Conservation (phyloP, 2,329 filamentous ascomycete genomes). For the Stachybotrys chlorohalonatus region DNA sequence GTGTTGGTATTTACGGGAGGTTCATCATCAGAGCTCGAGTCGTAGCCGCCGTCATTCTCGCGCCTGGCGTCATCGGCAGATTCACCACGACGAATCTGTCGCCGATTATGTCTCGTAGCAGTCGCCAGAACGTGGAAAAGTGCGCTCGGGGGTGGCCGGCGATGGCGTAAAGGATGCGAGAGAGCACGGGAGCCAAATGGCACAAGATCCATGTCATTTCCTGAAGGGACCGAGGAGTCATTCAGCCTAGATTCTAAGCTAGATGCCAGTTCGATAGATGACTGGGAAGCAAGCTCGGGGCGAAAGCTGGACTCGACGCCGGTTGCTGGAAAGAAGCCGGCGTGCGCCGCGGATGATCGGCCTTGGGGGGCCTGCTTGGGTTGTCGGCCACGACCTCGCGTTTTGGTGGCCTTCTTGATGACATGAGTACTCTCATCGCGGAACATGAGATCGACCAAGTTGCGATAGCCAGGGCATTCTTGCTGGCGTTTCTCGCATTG, state of each 20-base stretch:
- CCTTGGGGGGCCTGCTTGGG: conserved; percentile 9
- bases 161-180: not conserved
- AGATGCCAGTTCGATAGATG: not conserved
- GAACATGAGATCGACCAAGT: conserved; percentile 48
- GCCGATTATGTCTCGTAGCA: not conserved
- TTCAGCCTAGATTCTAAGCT: not conserved
- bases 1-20: not conserved
- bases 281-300: not conserved
- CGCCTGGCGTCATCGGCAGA: not conserved
- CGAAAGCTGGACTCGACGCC: not conserved
- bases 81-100: not conserved
- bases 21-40: conserved; percentile 2
- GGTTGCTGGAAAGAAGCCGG: not conserved
- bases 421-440: conserved; percentile 48
- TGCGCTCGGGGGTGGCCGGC: not conserved
- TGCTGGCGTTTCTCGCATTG: conserved; percentile 45
- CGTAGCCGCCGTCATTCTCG: not conserved
- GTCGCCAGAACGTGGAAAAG: not conserved
- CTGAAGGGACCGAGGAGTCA: not conserved
- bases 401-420: conserved; percentile 39
- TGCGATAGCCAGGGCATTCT: conserved; percentile 45
- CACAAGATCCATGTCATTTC: not conserved
- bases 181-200: not conserved
- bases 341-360: not conserved
- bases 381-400: conserved; percentile 13